These are phyloP conservation scores for Erysimum cheiri DNA, from an alignment of 441 rosid genomes.

Conservation along the genomic window DNA sequence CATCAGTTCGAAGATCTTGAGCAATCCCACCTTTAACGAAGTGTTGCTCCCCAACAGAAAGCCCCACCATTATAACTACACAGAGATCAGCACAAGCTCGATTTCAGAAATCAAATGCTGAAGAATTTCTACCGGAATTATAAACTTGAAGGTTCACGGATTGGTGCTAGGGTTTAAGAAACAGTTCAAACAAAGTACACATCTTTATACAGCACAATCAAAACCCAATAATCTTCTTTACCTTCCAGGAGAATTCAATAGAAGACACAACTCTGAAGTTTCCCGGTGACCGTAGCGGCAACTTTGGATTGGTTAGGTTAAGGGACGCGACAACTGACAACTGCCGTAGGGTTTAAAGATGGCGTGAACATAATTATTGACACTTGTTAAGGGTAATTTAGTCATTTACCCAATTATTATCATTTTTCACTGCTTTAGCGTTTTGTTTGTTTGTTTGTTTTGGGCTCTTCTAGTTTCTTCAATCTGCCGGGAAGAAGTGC, in stretches of 20 bases:
- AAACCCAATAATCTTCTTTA: conserved; percentile 10
- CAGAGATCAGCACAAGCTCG: not conserved
- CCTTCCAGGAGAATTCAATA: conserved; percentile 24
- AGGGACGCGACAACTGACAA: conserved; percentile 12
- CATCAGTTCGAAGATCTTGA: conserved; percentile 85
- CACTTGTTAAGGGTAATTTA: conserved; percentile 18
- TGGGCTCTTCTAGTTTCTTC: conserved; percentile 23
- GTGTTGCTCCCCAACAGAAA: conserved; percentile 70
- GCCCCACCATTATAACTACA: conserved; percentile 71
- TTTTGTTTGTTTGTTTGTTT: not conserved
- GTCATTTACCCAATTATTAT: conserved; percentile 8
- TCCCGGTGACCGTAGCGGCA: conserved; percentile 39
- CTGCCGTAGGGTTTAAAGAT: conserved; percentile 41
- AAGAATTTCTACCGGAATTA: not conserved
- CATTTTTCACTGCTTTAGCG: not conserved
- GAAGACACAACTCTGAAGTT: conserved; percentile 25
- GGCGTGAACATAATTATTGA: conserved; percentile 24
- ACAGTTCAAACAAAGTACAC: conserved; percentile 19
- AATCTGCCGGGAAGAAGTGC: conserved; percentile 36
- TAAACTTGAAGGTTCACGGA: conserved; percentile 5
- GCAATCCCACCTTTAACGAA: conserved; percentile 82
- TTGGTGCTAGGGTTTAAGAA: conserved; percentile 11
- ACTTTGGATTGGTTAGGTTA: conserved; percentile 25
- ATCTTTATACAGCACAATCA: conserved; percentile 7
- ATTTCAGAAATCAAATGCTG: conserved; percentile 8